phyloP scores from a whole-genome alignment of 2,329 filamentous ascomycete species.

The Penicillium sp. region DNA sequence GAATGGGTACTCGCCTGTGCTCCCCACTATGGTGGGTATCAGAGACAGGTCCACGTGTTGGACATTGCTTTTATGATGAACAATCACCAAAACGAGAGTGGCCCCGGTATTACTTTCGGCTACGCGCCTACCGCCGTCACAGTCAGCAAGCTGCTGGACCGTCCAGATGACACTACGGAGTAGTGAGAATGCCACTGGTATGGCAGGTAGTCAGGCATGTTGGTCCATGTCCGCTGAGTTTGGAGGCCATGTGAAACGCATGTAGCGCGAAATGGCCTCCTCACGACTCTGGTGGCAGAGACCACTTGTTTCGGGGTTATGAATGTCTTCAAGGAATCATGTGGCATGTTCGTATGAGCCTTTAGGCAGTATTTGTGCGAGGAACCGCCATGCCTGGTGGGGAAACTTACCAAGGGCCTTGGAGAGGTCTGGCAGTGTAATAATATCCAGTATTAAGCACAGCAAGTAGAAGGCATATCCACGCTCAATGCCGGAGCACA shows the following conservation, averaged over 20 bases:
- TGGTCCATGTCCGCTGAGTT: constrained; percentile 51
- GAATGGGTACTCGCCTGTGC: constrained; percentile 38
- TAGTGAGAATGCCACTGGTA: constrained; percentile 45
- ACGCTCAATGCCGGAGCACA: background rate
- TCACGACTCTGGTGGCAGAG: constrained; percentile 45
- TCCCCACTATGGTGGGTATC: constrained; percentile 45
- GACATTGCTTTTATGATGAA: constrained; percentile 42
- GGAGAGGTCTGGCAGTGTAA: constrained; percentile 44
- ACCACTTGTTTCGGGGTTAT: constrained; percentile 50
- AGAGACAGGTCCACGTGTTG: constrained; percentile 47
- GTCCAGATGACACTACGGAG: constrained; percentile 36
- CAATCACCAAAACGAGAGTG: constrained; percentile 47
- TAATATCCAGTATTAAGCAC: constrained; percentile 13
- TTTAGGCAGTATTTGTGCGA: constrained; percentile 41
- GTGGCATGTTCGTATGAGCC: constrained; percentile 49
- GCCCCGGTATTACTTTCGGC: constrained; percentile 48
- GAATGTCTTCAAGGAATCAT: constrained; percentile 46
- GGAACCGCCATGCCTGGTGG: constrained; percentile 28
- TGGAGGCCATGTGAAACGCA: constrained; percentile 50
- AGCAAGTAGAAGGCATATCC: constrained; percentile 3
- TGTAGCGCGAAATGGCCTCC: constrained; percentile 53
- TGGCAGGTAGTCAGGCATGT: constrained; percentile 47
- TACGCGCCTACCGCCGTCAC: constrained; percentile 35
- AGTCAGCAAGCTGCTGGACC: constrained; percentile 37
- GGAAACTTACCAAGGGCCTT: constrained; percentile 39